phyloP scores from a whole-genome alignment of 2,329 filamentous ascomycete genomes.

The Sclerotinia nivalis region DNA sequence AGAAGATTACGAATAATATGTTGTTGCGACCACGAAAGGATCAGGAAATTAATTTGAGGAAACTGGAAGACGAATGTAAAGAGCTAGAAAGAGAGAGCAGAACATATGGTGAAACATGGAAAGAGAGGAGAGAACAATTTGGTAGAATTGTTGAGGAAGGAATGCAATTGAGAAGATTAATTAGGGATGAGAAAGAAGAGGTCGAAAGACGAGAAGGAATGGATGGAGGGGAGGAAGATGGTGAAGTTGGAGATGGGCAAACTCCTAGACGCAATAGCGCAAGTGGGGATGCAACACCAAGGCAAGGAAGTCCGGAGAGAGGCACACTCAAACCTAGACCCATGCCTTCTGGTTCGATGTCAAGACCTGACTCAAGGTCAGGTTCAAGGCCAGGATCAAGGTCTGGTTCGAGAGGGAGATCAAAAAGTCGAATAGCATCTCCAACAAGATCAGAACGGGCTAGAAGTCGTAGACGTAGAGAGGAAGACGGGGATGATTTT shows the following conservation, averaged over 20 bases:
- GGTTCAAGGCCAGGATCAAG: conserved; percentile 43
- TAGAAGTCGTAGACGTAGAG: conserved; percentile 19
- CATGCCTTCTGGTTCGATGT: conserved; percentile 40
- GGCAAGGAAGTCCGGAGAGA: conserved; percentile 50
- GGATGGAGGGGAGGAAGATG: conserved; percentile 59
- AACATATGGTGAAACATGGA: conserved; percentile 80
- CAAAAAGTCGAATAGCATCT: conserved; percentile 44
- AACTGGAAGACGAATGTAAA: conserved; percentile 83
- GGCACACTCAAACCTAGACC: conserved; percentile 42
- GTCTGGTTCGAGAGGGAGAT: conserved; percentile 46
- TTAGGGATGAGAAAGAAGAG: conserved; percentile 94
- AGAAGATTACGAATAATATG: conserved; percentile 80
- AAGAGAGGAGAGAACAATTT: conserved; percentile 82
- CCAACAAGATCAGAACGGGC: conserved; percentile 38
- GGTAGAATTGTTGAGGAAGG: conserved; percentile 87
- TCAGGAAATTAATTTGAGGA: conserved; percentile 73
- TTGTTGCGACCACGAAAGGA: conserved; percentile 82
- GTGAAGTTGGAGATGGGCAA: conserved; percentile 58
- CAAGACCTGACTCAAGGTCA: conserved; percentile 35
- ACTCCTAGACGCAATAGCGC: conserved; percentile 53
- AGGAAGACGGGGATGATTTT: conserved; percentile 52
- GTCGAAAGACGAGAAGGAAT: conserved; percentile 85
- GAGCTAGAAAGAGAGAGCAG: conserved; percentile 83
- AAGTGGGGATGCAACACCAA: conserved; percentile 51
- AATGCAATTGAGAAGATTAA: conserved; percentile 79